Base-by-base conservation (phyloP, 2,329 filamentous ascomycete genomes). In the Fusarium irregulare region DNA sequence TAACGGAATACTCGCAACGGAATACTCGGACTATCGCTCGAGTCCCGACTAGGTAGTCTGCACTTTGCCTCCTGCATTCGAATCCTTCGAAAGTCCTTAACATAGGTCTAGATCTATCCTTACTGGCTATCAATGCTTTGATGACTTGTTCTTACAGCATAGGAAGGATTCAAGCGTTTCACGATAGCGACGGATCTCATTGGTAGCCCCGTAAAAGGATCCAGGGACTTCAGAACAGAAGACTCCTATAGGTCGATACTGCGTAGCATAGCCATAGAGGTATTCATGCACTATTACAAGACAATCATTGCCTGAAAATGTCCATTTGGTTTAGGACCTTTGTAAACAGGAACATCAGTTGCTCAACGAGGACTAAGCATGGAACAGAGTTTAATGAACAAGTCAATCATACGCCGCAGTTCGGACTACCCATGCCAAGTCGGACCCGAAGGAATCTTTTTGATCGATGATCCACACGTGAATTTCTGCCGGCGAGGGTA, bases 31-130 rank as follows among this genome's bases (percentile, higher is more conserved):
- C 14, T 10, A 13, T 42, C 5, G 34, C 10, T 3, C 27, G 3
- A 10, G n/a, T 1, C 6, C 21, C 28, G 25, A 28, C 20, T 32
- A 13, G 8, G 25, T 7, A 14, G 7, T 2, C n/a, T 45, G 37
- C n/a, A 60, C 53, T 37, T 60, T 28, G 37, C 59, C 37, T 13
- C 59, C 32, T 60, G 59, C 59, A 53, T 11, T 14, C 16, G 6
- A 32, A 60, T 62, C 59, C 59, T 60, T 13, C 40, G 51, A 60
- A 62, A 53, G 56, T n/a, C 3, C 56, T 53, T 25, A 10, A 7
- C 4, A 23, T 16, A 44, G 18, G 18, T 37, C 6, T 37, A 4
- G 34, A 12, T 7, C 1, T n/a, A 16, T 18, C 18, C 21, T 25
- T 6, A 44, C 21, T 25, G 41, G 41, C 21, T 44, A 16, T 23